Evolutionary conservation across 768 basidiomycete genomes (phyloP).

Genomic region (Nevesoporus exiguus): DNA sequence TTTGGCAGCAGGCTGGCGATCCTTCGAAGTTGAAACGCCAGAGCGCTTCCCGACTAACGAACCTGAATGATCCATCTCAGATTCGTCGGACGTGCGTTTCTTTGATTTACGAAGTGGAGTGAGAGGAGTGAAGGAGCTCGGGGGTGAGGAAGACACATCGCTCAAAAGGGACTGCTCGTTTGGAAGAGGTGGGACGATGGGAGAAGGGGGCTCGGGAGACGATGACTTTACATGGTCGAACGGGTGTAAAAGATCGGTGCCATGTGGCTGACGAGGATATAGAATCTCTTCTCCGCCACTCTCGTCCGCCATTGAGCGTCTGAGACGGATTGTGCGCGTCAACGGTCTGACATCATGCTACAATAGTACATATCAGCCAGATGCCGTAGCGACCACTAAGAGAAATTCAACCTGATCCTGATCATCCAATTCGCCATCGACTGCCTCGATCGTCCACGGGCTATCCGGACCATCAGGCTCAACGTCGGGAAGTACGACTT

Average conservation of each 20-base stretch:
- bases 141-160: conserved; percentile 44
- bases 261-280: conserved; percentile 64
- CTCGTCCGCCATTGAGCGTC: conserved; percentile 72
- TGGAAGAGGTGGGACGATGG: conserved; percentile 30
- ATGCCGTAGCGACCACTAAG: neutral
- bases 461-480: conserved; percentile 66
- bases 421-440: conserved; percentile 76
- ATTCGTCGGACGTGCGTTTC: conserved; percentile 80
- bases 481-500: conserved; percentile 28
- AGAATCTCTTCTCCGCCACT: conserved; percentile 90
- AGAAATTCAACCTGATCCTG: conserved; percentile 54
- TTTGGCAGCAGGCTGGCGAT: conserved; percentile 31
- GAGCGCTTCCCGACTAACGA: conserved; percentile 51
- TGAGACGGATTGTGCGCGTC: conserved; percentile 50
- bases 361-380: conserved; percentile 1
- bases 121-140: conserved; percentile 55
- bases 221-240: conserved; percentile 31
- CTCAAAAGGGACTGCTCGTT: conserved; percentile 31
- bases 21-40: conserved; percentile 30
- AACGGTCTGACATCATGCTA: conserved; percentile 46
- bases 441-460: conserved; percentile 85
- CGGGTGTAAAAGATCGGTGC: conserved; percentile 29
- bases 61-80: conserved; percentile 73
- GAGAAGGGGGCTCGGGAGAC: conserved; percentile 29
- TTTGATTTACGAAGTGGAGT: conserved; percentile 51